Percentiles rank a stretch among this genome's conserved stretches.
Evolutionary conservation across 441 rosid genomes (phyloP).

Genomic region (Aquilaria agallochum): DNA sequence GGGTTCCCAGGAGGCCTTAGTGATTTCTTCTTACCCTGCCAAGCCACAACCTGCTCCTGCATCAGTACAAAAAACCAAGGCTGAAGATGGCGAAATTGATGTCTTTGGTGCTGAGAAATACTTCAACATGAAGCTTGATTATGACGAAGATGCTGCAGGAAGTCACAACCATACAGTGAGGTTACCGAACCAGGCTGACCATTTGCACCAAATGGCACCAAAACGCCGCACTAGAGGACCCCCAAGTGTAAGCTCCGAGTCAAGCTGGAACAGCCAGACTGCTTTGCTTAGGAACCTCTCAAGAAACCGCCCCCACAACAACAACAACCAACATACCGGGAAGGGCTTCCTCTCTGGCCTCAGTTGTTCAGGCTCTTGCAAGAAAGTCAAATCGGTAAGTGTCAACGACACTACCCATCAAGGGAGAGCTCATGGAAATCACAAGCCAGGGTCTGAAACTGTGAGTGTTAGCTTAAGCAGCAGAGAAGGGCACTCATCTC

Average conservation of each 20-base stretch:
- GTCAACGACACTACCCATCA: slow-evolving; percentile 21
- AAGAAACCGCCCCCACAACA: slow-evolving; percentile 25
- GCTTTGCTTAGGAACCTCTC: slow-evolving; percentile 30
- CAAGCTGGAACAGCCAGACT: slow-evolving; percentile 63
- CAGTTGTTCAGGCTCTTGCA: slow-evolving; percentile 64
- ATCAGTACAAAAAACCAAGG: slow-evolving; percentile 27
- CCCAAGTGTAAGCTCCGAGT: slow-evolving; percentile 57
- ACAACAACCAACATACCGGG: slow-evolving; percentile 36
- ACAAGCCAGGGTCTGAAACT: slow-evolving; percentile 18
- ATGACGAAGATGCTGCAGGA: slow-evolving; percentile 8
- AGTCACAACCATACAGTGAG: slow-evolving; percentile 15
- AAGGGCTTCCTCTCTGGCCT: slow-evolving; percentile 51
- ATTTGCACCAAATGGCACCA: slow-evolving; percentile 19
- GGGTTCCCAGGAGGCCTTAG: slow-evolving; percentile 26
- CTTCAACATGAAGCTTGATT: slow-evolving; percentile 55
- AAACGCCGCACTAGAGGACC: slow-evolving; percentile 43
- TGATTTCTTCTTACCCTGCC: slow-evolving; percentile 34
- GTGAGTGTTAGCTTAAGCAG: slow-evolving; percentile 26
- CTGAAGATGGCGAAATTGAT: slow-evolving; percentile 47
- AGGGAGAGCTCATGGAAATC: slow-evolving; percentile 15
- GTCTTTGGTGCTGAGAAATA: slow-evolving; percentile 76
- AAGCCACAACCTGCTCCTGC: slow-evolving; percentile 29
- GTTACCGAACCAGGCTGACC: slow-evolving; percentile 29
- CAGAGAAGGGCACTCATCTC: slow-evolving; percentile 24
- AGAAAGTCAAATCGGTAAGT: slow-evolving; percentile 50